Evolutionary conservation across 768 basidiomycete genomes (phyloP).

Genomic region (Kwoniella sp.): DNA sequence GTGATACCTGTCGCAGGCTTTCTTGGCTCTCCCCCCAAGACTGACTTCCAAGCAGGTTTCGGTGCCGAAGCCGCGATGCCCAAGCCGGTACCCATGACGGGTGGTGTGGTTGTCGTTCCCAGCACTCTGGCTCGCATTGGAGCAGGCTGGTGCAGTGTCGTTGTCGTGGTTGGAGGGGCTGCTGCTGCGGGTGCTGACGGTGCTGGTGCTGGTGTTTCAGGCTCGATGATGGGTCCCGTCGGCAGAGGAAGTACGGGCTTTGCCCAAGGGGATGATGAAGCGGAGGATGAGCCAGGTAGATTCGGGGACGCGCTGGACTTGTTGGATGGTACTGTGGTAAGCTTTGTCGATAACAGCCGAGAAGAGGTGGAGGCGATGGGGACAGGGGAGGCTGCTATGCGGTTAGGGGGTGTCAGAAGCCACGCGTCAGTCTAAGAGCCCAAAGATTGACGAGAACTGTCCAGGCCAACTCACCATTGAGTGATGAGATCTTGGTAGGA

Average conservation of each 20-base stretch:
- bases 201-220: neutral
- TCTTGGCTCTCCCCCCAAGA: slow-evolving; percentile 56
- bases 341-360: slow-evolving; percentile 80
- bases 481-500: slow-evolving; percentile 29
- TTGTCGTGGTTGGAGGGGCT: neutral
- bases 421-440: slow-evolving; percentile 54
- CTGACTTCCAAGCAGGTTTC: slow-evolving; percentile 75
- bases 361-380: slow-evolving; percentile 59
- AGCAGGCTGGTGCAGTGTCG: slow-evolving; percentile 34
- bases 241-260: slow-evolving; percentile 61
- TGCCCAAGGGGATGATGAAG: slow-evolving; percentile 68
- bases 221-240: neutral
- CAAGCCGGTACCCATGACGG: slow-evolving; percentile 33
- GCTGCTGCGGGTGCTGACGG: slow-evolving; percentile 9
- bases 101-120: slow-evolving; percentile 16
- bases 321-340: slow-evolving; percentile 63
- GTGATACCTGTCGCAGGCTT: slow-evolving; percentile 52
- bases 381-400: slow-evolving; percentile 47
- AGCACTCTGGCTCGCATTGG: slow-evolving; percentile 49
- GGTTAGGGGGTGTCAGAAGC: slow-evolving; percentile 24
- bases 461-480: slow-evolving; percentile 40
- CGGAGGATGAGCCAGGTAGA: slow-evolving; percentile 61
- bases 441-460: neutral
- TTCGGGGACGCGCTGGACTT: slow-evolving; percentile 53
- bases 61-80: slow-evolving; percentile 24